These are phyloP conservation scores for Didymella segeticola DNA, from an alignment of 2,329 filamentous ascomycete genomes.

Conservation along the genomic window DNA sequence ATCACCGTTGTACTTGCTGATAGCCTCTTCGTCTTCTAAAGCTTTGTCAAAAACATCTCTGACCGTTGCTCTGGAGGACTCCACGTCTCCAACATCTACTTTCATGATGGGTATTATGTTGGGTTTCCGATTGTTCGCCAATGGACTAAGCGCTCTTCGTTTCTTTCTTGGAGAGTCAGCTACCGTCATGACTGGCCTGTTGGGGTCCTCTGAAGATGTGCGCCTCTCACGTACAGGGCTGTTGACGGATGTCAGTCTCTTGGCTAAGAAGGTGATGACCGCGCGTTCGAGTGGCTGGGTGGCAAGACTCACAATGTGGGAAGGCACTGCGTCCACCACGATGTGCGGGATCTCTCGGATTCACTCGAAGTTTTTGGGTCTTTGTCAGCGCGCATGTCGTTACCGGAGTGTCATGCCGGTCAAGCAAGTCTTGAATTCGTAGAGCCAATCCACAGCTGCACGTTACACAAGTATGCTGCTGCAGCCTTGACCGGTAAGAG, in stretches of 20 bases:
- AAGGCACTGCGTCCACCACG: conserved; percentile 40
- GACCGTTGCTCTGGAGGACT: neutral
- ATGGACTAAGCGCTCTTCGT: conserved; percentile 35
- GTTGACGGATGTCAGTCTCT: conserved; percentile 2
- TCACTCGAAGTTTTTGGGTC: conserved; percentile 37
- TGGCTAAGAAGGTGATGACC: neutral
- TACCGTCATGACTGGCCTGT: conserved; percentile 34
- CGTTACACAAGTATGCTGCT: conserved; percentile 13
- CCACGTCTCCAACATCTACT: conserved; percentile 9
- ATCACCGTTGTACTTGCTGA: conserved; percentile 26
- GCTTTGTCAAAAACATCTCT: conserved; percentile 13
- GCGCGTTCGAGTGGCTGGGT: neutral
- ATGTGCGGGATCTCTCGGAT: conserved; percentile 28
- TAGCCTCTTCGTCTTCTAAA: conserved; percentile 1
- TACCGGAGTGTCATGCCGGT: conserved; percentile 34
- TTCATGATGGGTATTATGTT: conserved; percentile 20
- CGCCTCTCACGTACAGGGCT: conserved; percentile 45
- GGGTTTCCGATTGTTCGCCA: conserved; percentile 6
- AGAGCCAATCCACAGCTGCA: conserved; percentile 1
- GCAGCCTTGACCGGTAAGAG: conserved; percentile 6
- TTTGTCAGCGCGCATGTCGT: conserved; percentile 42
- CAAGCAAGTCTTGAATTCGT: neutral
- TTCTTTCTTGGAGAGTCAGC: conserved; percentile 46
- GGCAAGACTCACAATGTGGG: conserved; percentile 35
- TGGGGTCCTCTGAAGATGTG: conserved; percentile 29